Percentiles rank a stretch among this genome's conserved stretches.
Conservation (phyloP, 1,284 basidiomycete genomes). For the Cryptococcus sp. region DNA sequence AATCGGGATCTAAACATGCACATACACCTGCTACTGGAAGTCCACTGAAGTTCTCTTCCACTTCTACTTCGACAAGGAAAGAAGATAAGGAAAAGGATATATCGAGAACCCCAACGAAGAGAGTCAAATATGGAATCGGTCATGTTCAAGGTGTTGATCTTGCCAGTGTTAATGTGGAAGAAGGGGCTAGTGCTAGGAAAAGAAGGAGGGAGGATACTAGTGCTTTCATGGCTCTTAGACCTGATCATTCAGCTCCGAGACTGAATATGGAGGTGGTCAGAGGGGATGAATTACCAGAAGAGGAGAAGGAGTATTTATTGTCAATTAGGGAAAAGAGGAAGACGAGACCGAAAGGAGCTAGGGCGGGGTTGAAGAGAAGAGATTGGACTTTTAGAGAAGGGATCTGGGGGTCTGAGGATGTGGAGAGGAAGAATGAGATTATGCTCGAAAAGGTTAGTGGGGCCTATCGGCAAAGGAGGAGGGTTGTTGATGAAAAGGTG, state of each 20-base stretch:
- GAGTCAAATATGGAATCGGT: constrained; percentile 19
- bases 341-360: background rate
- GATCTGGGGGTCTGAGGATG: constrained; percentile 14
- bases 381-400: constrained; percentile 38
- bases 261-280: background rate
- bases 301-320: constrained; percentile 2
- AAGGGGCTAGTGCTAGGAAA: background rate
- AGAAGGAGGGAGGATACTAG: constrained; percentile 17
- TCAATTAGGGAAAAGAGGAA: background rate
- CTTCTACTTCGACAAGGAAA: constrained; percentile 13
- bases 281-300: background rate
- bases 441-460: constrained; percentile 12
- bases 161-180: background rate
- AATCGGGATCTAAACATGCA: constrained; percentile 3
- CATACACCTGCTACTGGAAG: constrained; percentile 14
- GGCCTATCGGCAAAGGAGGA: background rate
- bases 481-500: constrained; percentile 3
- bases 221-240: constrained; percentile 40
- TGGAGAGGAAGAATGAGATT: background rate
- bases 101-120: constrained; percentile 24
- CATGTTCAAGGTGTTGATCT: constrained; percentile 17
- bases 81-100: constrained; percentile 7
- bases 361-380: constrained; percentile 8
- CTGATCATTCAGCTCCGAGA: constrained; percentile 12
- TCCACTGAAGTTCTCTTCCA: constrained; percentile 28